phyloP scores from a whole-genome alignment of 257 asterid species.

The Knoxia roxburghii region DNA sequence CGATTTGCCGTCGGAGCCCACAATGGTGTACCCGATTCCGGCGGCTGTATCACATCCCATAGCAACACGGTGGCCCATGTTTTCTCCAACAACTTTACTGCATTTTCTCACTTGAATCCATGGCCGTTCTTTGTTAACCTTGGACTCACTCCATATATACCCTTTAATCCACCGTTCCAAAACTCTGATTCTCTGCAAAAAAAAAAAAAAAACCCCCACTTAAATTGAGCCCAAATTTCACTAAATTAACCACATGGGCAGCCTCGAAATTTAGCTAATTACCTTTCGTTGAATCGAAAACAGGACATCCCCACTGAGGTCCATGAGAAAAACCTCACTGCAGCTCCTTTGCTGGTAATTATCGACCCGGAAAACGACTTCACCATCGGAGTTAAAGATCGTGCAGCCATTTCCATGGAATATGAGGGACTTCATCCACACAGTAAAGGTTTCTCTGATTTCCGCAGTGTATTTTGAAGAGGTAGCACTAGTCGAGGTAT shows the following conservation, averaged over 20 bases:
- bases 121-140: constrained; percentile 28
- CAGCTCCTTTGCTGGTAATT: constrained; percentile 59
- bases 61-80: constrained; percentile 30
- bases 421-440: constrained; percentile 86
- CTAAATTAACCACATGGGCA: too few relatives aligned
- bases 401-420: constrained; percentile 84
- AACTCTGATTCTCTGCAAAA: constrained; percentile 38
- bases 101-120: constrained; percentile 56
- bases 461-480: constrained; percentile 17
- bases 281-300: constrained; percentile 67
- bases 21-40: constrained; percentile 33
- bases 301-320: constrained; percentile 53
- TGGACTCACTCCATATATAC: constrained; percentile 40
- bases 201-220: not conserved
- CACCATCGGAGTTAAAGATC: constrained; percentile 53
- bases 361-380: constrained; percentile 63
- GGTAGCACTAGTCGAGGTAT: not conserved
- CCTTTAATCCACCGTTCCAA: constrained; percentile 51
- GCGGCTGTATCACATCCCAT: constrained; percentile 29
- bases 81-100: constrained; percentile 23
- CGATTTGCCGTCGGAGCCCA: constrained; percentile 42
- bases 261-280: not conserved
- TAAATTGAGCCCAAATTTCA: not conserved
- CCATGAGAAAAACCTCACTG: constrained; percentile 63
- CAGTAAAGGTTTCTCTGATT: constrained; percentile 47